Percentiles rank a stretch among this genome's conserved stretches.
Conservation (phyloP, 2,329 filamentous ascomycete species). For the Aspergillus sp. region DNA sequence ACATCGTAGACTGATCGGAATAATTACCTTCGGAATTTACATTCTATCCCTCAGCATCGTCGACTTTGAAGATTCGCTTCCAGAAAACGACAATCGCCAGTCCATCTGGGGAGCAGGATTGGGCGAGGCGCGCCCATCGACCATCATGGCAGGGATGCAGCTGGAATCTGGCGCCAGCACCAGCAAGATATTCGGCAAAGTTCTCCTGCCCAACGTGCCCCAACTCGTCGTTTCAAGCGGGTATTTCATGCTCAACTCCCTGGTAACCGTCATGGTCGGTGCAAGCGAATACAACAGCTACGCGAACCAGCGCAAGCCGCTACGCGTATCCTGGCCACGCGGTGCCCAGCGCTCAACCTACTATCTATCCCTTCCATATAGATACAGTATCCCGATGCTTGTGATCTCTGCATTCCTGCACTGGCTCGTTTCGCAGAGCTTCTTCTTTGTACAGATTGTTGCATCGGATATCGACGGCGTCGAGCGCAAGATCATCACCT, state of each 20-base stretch:
- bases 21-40: neutral
- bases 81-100: too few species aligned
- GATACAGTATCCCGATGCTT: conserved; percentile 43
- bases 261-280: conserved; percentile 47
- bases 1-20: neutral
- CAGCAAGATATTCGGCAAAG: conserved; percentile 1
- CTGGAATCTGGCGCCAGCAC: too few species aligned
- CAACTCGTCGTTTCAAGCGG: conserved; percentile 33
- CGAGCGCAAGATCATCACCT: neutral
- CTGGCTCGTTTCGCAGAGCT: conserved; percentile 49
- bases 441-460: conserved; percentile 32
- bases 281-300: conserved; percentile 50
- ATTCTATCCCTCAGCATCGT: neutral
- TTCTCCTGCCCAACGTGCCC: conserved; percentile 31
- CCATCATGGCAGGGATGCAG: neutral
- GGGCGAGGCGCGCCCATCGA: neutral
- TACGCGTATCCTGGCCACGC: conserved; percentile 45
- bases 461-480: neutral
- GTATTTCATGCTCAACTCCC: conserved; percentile 34
- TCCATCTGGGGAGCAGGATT: neutral
- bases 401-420: conserved; percentile 38
- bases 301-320: conserved; percentile 33
- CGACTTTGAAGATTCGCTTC: too few species aligned
- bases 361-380: conserved; percentile 45
- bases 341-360: conserved; percentile 46